phyloP scores from a whole-genome alignment of 306 rosid species.

The Prunus dulcis region DNA sequence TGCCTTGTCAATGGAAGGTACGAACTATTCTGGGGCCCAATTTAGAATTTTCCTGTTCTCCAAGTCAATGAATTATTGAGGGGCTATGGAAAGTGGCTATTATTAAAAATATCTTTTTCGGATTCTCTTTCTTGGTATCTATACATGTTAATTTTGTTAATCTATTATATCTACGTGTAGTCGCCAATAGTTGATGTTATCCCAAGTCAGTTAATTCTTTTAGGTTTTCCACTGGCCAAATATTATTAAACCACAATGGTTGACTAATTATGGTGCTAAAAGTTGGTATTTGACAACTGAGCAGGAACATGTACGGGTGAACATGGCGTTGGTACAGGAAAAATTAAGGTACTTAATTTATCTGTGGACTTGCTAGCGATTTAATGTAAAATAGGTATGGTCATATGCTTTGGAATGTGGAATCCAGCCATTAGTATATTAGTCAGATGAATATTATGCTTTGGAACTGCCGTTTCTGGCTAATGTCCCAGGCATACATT shows the following conservation, averaged over 20 bases:
- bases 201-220: conserved; percentile 3
- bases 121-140: not conserved
- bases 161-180: not conserved
- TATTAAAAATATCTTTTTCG: not conserved
- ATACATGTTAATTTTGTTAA: not conserved
- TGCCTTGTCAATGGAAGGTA: conserved; percentile 91
- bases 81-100: not conserved
- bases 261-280: conserved; percentile 23
- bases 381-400: not conserved
- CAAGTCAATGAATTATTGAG: not conserved
- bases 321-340: conserved; percentile 97
- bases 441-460: too few species aligned
- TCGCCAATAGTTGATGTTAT: conserved; percentile 6
- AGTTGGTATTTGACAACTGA: conserved; percentile 22
- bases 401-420: not conserved
- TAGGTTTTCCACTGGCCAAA: not conserved
- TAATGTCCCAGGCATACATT: not conserved
- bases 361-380: conserved; percentile 2
- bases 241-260: not conserved
- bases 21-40: not conserved
- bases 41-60: not conserved
- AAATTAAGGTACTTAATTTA: conserved; percentile 68
- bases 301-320: conserved; percentile 96
- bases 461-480: conserved; percentile 6
- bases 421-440: too few species aligned